A percentile compares a stretch with the other conserved stretches of the same genome.
phyloP scores from a whole-genome alignment of 805 yeast species.

The Pichia occidentalis region DNA sequence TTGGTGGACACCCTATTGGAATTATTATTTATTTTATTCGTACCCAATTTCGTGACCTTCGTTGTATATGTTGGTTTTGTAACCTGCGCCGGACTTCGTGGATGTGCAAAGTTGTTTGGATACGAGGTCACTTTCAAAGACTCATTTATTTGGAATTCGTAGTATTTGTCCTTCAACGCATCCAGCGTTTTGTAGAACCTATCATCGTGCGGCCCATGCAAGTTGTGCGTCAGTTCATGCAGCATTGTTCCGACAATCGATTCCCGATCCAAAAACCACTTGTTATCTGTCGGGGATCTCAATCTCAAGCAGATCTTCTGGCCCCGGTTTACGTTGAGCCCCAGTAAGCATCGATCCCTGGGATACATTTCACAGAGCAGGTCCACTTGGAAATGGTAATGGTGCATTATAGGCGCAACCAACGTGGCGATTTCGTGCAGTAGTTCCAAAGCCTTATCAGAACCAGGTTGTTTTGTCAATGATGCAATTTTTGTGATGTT shows the following conservation, averaged over 20 bases:
- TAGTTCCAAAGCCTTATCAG: constrained; percentile 48
- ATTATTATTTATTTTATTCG: constrained; percentile 9
- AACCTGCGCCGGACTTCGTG: constrained; percentile 35
- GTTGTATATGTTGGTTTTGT: constrained; percentile 35
- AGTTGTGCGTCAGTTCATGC: constrained; percentile 83
- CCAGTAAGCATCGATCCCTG: constrained; percentile 54
- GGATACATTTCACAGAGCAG: constrained; percentile 79
- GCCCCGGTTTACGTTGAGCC: constrained; percentile 79
- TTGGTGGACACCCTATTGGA: constrained; percentile 8
- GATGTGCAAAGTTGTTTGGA: constrained; percentile 28
- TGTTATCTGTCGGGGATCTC: constrained; percentile 48
- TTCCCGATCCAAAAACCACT: constrained; percentile 52
- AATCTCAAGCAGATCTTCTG: constrained; percentile 64
- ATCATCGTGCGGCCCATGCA: constrained; percentile 72
- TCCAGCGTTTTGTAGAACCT: constrained; percentile 62
- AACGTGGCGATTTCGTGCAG: constrained; percentile 61
- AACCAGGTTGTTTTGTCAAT: constrained; percentile 37
- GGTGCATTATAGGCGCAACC: constrained; percentile 76
- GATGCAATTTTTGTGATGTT: constrained; percentile 34
- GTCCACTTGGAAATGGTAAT: constrained; percentile 58
- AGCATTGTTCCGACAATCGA: constrained; percentile 75
- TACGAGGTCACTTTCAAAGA: constrained; percentile 41
- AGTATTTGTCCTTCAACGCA: constrained; percentile 47
- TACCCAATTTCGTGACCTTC: constrained; percentile 33
- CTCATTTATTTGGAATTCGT: constrained; percentile 36